A percentile compares a stretch with the other conserved stretches of the same genome.
Evolutionary conservation across 2,329 filamentous ascomycete genomes (phyloP).

Genomic region (Venturia nashicola): DNA sequence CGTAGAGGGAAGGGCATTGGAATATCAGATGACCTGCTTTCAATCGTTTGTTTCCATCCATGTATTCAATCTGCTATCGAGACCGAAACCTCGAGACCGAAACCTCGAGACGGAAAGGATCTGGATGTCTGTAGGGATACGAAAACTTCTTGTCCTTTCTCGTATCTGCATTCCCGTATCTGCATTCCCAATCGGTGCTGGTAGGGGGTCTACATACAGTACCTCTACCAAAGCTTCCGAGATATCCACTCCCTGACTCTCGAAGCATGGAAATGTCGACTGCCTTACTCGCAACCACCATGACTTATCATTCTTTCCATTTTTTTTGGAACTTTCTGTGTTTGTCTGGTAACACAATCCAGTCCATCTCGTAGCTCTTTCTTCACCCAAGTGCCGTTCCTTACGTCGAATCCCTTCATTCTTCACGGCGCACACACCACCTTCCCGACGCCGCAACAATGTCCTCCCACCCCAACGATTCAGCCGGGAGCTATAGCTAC

Average conservation of each 20-base stretch:
- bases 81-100: too few relatives aligned
- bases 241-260: not conserved
- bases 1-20: too few relatives aligned
- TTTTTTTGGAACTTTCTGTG: too few relatives aligned
- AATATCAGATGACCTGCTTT: too few relatives aligned
- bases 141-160: not conserved
- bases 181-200: not conserved
- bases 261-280: too few relatives aligned
- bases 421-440: not conserved
- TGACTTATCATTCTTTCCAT: not conserved
- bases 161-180: not conserved
- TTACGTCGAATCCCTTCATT: not conserved
- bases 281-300: not conserved
- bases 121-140: too few relatives aligned
- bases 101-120: too few relatives aligned
- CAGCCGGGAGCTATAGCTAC: conserved; percentile 11
- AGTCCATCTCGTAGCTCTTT: not conserved
- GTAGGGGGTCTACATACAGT: not conserved
- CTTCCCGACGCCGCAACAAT: not conserved
- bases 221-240: not conserved
- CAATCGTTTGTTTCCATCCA: too few relatives aligned
- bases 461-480: not conserved
- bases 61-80: too few relatives aligned
- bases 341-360: not conserved
- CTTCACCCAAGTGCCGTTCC: not conserved